A percentile compares a stretch with the other conserved stretches of the same genome.
These are phyloP conservation scores for Emericellopsis atlantica DNA, from an alignment of 2,329 filamentous ascomycete species.

Conservation along the genomic window DNA sequence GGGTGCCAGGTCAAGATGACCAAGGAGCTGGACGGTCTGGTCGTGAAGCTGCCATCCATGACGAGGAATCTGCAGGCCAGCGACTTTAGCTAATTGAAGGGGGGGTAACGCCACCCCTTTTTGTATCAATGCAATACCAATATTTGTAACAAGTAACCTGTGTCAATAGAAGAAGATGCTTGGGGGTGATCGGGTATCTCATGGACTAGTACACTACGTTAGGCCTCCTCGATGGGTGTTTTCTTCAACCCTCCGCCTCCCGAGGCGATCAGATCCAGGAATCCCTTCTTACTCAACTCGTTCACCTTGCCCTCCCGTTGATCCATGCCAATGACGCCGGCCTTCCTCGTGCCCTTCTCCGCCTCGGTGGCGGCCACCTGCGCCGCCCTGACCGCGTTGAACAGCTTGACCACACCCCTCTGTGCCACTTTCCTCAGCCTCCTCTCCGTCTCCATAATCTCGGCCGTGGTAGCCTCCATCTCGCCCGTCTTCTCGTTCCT, in stretches of 20 bases:
- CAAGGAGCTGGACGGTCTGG: slow-evolving; percentile 76
- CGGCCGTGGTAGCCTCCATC: slow-evolving; percentile 32
- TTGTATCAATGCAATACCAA: neutral
- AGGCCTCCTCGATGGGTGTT: slow-evolving; percentile 44
- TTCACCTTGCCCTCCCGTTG: slow-evolving; percentile 79
- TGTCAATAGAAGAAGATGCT: neutral
- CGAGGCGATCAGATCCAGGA: slow-evolving; percentile 75
- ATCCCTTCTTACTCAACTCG: slow-evolving; percentile 95
- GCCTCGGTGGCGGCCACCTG: slow-evolving; percentile 81
- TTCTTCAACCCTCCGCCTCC: slow-evolving; percentile 48
- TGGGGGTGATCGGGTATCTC: neutral
- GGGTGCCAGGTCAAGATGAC: slow-evolving; percentile 90
- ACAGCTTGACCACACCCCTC: slow-evolving; percentile 87
- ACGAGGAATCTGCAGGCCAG: slow-evolving; percentile 92
- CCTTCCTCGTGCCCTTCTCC: slow-evolving; percentile 53
- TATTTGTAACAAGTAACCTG: neutral
- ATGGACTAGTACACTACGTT: slow-evolving; percentile 6
- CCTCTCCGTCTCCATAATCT: slow-evolving; percentile 61
- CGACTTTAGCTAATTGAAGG: slow-evolving; percentile 47
- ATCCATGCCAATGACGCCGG: slow-evolving; percentile 65
- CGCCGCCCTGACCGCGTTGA: slow-evolving; percentile 87
- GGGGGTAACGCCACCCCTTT: neutral
- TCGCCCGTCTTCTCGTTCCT: slow-evolving; percentile 35
- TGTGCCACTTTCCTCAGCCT: slow-evolving; percentile 77
- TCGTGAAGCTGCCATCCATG: slow-evolving; percentile 80